A percentile compares a stretch with the other conserved stretches of the same genome.
phyloP scores from a whole-genome alignment of 371 early-diverging fungal genomes.

The Actinomucor elegans region DNA sequence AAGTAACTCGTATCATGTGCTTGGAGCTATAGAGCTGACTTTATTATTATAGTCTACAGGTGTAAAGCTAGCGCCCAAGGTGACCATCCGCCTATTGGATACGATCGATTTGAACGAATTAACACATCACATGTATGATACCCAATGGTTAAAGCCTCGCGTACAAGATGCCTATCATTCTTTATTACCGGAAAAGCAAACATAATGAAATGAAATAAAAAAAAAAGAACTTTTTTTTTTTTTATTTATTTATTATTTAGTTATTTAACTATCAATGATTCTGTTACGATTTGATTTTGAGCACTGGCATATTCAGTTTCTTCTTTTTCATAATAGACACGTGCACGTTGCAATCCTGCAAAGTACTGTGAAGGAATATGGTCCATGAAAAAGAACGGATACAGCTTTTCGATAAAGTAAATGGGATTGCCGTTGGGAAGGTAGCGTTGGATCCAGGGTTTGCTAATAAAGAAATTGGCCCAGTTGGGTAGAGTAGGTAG shows the following conservation, averaged over 20 bases:
- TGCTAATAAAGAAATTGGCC: conserved; percentile 9
- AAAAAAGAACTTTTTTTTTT: conserved; percentile 7
- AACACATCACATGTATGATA: conserved; percentile 44
- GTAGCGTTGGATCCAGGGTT: conserved; percentile 3
- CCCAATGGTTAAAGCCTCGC: conserved; percentile 24
- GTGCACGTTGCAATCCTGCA: conserved; percentile 21
- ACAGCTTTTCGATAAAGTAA: conserved; percentile 17
- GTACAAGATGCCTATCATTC: conserved; percentile 24
- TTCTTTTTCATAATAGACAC: conserved; percentile 19
- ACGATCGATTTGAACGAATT: conserved; percentile 38
- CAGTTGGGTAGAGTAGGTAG: conserved; percentile 9
- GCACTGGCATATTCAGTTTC: neutral
- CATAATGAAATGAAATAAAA: no score
- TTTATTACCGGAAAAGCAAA: conserved; percentile 16
- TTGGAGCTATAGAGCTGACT: neutral
- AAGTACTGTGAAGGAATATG: conserved; percentile 32
- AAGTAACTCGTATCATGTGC: neutral
- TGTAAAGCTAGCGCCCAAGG: conserved; percentile 39
- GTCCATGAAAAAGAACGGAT: conserved; percentile 28
- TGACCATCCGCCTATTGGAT: conserved; percentile 46
- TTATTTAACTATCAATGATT: conserved; percentile 2
- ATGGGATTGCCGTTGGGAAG: conserved; percentile 21
- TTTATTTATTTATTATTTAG: neutral
- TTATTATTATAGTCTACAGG: conserved; percentile 31
- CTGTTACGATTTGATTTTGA: neutral